Evolutionary conservation across 108 stramenopile species (phyloP).

Genomic region (Tribonema minus): DNA sequence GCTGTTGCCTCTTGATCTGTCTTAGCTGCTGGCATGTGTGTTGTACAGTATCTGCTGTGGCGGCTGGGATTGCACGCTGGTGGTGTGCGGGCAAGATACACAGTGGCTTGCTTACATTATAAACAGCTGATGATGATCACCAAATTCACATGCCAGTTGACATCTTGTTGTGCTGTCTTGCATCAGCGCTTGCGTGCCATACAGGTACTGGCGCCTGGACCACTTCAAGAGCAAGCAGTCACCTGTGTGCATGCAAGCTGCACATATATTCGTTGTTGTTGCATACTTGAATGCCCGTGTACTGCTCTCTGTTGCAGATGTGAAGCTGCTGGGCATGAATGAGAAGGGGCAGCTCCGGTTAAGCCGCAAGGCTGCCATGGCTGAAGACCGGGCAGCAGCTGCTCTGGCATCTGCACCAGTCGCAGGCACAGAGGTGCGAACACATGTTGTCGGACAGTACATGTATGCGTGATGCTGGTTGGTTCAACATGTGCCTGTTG

Average conservation of each 20-base stretch:
- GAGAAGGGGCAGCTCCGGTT: slow-evolving; percentile 40
- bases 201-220: too few relatives aligned
- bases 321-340: slow-evolving; percentile 33
- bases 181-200: not conserved
- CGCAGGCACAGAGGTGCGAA: too few relatives aligned
- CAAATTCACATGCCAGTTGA: not conserved
- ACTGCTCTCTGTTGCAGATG: not conserved
- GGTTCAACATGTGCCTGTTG: too few relatives aligned
- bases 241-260: not conserved
- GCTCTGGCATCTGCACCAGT: too few relatives aligned
- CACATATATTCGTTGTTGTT: not conserved
- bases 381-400: slow-evolving; percentile 17
- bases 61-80: not conserved
- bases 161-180: not conserved
- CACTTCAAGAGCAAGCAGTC: too few relatives aligned
- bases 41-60: not conserved
- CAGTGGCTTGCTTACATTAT: not conserved
- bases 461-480: too few relatives aligned
- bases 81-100: not conserved
- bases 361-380: slow-evolving; percentile 20
- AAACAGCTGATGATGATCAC: not conserved
- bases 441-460: too few relatives aligned
- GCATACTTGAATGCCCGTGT: not conserved
- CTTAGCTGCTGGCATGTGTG: not conserved
- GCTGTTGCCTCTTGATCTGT: slow-evolving; percentile 2